Evolutionary conservation across 768 basidiomycete species (phyloP).

Genomic region (Lentinula lateritia): DNA sequence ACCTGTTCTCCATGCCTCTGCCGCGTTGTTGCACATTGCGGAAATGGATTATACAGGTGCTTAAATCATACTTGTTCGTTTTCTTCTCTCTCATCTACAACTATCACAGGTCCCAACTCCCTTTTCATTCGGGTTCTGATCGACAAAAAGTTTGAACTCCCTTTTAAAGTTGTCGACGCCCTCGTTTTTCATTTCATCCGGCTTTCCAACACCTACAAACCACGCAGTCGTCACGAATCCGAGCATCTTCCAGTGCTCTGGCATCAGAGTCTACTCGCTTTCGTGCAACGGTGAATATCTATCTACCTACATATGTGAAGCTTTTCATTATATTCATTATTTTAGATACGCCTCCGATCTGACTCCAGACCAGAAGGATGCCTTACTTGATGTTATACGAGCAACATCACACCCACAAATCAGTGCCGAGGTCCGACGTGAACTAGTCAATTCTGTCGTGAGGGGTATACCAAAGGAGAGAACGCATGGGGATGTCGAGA

Average conservation of each 20-base stretch:
- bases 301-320: neutral
- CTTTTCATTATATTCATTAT: neutral
- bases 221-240: slow-evolving; percentile 58
- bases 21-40: slow-evolving; percentile 87
- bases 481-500: slow-evolving; percentile 59
- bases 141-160: slow-evolving; percentile 97
- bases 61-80: neutral
- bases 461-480: slow-evolving; percentile 74
- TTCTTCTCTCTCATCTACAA: neutral
- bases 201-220: slow-evolving; percentile 86
- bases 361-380: slow-evolving; percentile 96
- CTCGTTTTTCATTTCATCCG: slow-evolving; percentile 98
- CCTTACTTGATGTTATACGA: slow-evolving; percentile 88
- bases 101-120: slow-evolving; percentile 73
- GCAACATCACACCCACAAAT: slow-evolving; percentile 85
- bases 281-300: slow-evolving; percentile 73
- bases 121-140: slow-evolving; percentile 96
- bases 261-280: slow-evolving; percentile 95
- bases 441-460: slow-evolving; percentile 81
- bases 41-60: slow-evolving; percentile 94
- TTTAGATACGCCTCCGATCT: slow-evolving; percentile 87
- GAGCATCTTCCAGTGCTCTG: slow-evolving; percentile 91
- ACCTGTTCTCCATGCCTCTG: slow-evolving; percentile 93
- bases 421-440: slow-evolving; percentile 83
- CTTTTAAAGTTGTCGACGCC: slow-evolving; percentile 96